Evolutionary conservation across 1,284 basidiomycete species (phyloP), one percentile per base, ranked within the genome.

Genomic region (Pisolithus thermaeus): DNA sequence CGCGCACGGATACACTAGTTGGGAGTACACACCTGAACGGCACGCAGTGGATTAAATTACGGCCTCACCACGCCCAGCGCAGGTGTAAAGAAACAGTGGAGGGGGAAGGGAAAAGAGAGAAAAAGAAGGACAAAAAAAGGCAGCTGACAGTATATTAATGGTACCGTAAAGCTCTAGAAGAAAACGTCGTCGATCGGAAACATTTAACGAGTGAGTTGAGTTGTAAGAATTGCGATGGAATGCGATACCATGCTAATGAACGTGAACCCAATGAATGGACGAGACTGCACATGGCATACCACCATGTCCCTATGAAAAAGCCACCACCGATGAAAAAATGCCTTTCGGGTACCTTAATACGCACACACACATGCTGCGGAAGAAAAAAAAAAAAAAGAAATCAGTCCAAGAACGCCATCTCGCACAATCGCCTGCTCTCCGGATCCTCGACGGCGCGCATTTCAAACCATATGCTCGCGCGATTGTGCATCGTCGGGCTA

Each of bases 381-480:
- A 46, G 8, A 14, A 36, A 22, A 4, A 12, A 22, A 4, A 12
- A 25, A 32, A 8, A 7, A 14, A 18, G 8, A n/a, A 23, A 51
- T 71, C 58, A 80, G 55, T 74, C 73, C 59, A 87, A 67, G 63
- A 87, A 87, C 52, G 83, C 84, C 61, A 86, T 65, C 70, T 87
- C 85, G 51, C 80, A 80, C 70, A 87, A 68, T 63, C 83, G 68
- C 62, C 84, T 69, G 57, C 73, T 77, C 70, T 87, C 84, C 22
- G 79, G 81, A 58, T 87, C 83, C 62, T 79, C 69, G 46, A 87
- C 85, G 39, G 67, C 67, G 47, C 62, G 72, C 50, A 76, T 68
- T 66, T 80, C 73, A 36, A 72, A 51, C 55, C 79, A 52, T 46
- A 87, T 83, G 50, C 71, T 80, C 48, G 74, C 81, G 12, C 70